Evolutionary conservation across 805 yeast species (phyloP).

Genomic region (Candida insectorum): DNA sequence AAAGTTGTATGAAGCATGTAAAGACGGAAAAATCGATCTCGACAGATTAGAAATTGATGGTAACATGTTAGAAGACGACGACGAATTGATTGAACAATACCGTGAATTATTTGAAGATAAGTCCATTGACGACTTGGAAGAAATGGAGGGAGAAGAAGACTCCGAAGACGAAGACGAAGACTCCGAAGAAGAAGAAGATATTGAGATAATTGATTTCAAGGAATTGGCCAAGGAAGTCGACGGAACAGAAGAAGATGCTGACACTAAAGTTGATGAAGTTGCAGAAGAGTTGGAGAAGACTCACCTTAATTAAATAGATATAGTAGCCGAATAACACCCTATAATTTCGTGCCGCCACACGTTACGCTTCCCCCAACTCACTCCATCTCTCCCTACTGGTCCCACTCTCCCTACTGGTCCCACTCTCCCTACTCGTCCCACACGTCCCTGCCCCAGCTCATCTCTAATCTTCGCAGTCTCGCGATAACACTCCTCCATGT

Average conservation of each 20-base stretch:
- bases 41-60: constrained; percentile 83
- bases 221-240: constrained; percentile 54
- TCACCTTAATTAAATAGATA: constrained; percentile 34
- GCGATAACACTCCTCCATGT: constrained; percentile 21
- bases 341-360: neutral
- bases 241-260: constrained; percentile 43
- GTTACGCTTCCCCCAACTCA: too few relatives aligned
- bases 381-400: too few relatives aligned
- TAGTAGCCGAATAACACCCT: neutral
- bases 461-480: neutral
- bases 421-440: too few relatives aligned
- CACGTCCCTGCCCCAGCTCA: neutral
- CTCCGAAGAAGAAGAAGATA: constrained; percentile 58
- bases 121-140: constrained; percentile 90
- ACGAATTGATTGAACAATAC: constrained; percentile 61
- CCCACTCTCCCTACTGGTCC: too few relatives aligned
- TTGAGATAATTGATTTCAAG: constrained; percentile 29
- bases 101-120: constrained; percentile 62
- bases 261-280: constrained; percentile 51
- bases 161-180: constrained; percentile 66
- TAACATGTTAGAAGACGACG: constrained; percentile 87
- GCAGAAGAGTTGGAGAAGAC: constrained; percentile 59
- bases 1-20: constrained; percentile 52
- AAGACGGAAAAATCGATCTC: constrained; percentile 53
- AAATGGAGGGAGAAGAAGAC: constrained; percentile 78